Evolutionary conservation across 2,329 filamentous ascomycete species (phyloP).

Genomic region (Neonectria ditissima): DNA sequence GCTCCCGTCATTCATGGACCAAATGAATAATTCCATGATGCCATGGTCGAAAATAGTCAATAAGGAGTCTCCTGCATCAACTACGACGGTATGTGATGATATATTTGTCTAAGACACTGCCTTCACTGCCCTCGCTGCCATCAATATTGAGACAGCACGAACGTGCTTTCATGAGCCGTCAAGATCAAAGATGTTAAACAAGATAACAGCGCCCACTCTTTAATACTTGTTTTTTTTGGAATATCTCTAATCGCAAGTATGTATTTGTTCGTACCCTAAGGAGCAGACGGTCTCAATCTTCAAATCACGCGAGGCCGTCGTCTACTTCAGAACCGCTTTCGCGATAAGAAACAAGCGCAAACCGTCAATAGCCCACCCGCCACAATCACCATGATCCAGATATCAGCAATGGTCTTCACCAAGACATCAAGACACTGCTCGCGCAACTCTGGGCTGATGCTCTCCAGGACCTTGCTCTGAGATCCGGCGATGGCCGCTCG

Average conservation of each 20-base stretch:
- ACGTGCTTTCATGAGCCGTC: too few relatives aligned
- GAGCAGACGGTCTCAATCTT: background rate
- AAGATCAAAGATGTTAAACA: too few relatives aligned
- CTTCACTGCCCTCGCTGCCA: too few relatives aligned
- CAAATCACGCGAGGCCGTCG: background rate
- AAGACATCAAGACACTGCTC: conserved; percentile 23
- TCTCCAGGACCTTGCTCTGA: conserved; percentile 26
- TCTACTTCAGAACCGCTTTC: conserved; percentile 17
- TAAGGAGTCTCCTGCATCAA: too few relatives aligned
- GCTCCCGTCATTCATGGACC: background rate
- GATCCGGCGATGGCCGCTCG: conserved; percentile 29
- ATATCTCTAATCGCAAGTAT: too few relatives aligned
- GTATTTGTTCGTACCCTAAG: too few relatives aligned
- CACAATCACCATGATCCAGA: conserved; percentile 33
- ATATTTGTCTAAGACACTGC: too few relatives aligned
- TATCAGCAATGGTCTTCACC: conserved; percentile 29
- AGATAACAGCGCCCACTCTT: too few relatives aligned
- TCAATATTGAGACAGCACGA: too few relatives aligned
- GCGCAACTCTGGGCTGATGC: conserved; percentile 19
- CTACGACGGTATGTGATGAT: too few relatives aligned
- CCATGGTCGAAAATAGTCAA: too few relatives aligned
- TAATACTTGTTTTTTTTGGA: too few relatives aligned
- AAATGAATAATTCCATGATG: background rate
- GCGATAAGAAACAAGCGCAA: conserved; percentile 28
- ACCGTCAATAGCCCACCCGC: conserved; percentile 26